Conservation (phyloP, 1,284 basidiomycete species). For the Naganishia sp. region DNA sequence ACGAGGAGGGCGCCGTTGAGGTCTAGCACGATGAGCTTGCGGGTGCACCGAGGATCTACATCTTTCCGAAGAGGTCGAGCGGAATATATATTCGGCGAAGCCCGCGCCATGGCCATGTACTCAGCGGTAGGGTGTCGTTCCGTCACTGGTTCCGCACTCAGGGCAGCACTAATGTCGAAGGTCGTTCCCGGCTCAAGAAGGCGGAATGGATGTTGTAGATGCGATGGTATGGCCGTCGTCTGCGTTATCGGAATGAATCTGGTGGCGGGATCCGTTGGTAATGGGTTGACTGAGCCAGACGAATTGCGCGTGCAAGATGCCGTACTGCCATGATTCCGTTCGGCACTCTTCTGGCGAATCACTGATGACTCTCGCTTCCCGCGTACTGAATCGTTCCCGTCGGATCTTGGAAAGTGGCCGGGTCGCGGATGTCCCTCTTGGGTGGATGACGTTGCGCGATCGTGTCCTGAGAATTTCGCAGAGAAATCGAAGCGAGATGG, state of each 20-base stretch:
- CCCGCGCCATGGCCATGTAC: slow-evolving; percentile 17
- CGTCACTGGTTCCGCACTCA: slow-evolving; percentile 3
- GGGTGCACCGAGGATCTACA: slow-evolving; percentile 1
- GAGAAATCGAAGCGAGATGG: too few species aligned
- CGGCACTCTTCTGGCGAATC: too few species aligned
- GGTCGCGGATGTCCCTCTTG: too few species aligned
- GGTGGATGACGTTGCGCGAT: too few species aligned
- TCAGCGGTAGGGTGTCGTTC: slow-evolving; percentile 16
- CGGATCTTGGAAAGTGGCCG: too few species aligned
- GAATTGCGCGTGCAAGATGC: too few species aligned
- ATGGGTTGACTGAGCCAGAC: background rate
- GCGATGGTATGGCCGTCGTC: background rate
- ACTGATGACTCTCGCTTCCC: too few species aligned
- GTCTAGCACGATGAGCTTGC: slow-evolving; percentile 51
- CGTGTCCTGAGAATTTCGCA: too few species aligned
- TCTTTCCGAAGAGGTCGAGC: background rate
- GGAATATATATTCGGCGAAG: slow-evolving; percentile 16
- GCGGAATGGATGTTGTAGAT: slow-evolving; percentile 23
- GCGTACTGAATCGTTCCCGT: too few species aligned
- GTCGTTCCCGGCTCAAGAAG: slow-evolving; percentile 8
- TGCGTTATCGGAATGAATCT: slow-evolving; percentile 3
- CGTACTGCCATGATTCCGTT: too few species aligned
- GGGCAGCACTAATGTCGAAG: slow-evolving; percentile 19
- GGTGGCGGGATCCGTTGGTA: background rate
- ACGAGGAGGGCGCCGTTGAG: slow-evolving; percentile 53